A percentile compares a stretch with the other conserved stretches of the same genome.
Conservation (phyloP, 2,329 filamentous ascomycete genomes). For the Cladophialophora carrionii region DNA sequence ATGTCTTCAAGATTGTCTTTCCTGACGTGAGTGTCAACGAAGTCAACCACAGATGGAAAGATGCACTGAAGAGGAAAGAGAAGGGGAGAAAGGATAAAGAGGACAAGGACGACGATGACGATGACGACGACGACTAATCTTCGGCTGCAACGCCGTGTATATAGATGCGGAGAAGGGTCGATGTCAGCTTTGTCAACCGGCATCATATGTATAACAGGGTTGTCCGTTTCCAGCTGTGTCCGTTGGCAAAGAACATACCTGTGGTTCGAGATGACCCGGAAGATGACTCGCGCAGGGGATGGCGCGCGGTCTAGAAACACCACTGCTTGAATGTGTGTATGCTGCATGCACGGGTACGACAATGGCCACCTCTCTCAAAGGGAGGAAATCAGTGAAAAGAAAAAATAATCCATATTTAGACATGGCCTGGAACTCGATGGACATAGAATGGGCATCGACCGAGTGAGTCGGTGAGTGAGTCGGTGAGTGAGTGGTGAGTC, state of each 20-base stretch:
- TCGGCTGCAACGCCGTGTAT: neutral
- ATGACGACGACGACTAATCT: conserved; percentile 4
- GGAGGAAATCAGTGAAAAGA: too few species aligned
- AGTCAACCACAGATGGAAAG: conserved; percentile 74
- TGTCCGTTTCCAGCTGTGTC: neutral
- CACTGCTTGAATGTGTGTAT: too few species aligned
- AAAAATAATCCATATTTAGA: too few species aligned
- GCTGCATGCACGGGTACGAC: too few species aligned
- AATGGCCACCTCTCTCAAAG: too few species aligned
- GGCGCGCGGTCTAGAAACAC: neutral
- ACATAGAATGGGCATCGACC: too few species aligned
- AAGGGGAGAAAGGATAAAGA: conserved; percentile 30
- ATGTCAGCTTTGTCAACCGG: neutral
- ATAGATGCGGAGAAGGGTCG: neutral
- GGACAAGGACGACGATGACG: conserved; percentile 1
- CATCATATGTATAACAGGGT: neutral
- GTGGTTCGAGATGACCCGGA: neutral
- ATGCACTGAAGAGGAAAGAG: conserved; percentile 57
- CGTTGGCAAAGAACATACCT: neutral
- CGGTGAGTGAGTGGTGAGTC: too few species aligned
- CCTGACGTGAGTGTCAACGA: conserved; percentile 72
- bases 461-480: too few species aligned
- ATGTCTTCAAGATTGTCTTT: conserved; percentile 92
- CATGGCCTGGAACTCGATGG: too few species aligned
- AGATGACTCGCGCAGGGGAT: neutral